phyloP scores from a whole-genome alignment of 2,329 filamentous ascomycete species.

The Leptographium flavum region DNA sequence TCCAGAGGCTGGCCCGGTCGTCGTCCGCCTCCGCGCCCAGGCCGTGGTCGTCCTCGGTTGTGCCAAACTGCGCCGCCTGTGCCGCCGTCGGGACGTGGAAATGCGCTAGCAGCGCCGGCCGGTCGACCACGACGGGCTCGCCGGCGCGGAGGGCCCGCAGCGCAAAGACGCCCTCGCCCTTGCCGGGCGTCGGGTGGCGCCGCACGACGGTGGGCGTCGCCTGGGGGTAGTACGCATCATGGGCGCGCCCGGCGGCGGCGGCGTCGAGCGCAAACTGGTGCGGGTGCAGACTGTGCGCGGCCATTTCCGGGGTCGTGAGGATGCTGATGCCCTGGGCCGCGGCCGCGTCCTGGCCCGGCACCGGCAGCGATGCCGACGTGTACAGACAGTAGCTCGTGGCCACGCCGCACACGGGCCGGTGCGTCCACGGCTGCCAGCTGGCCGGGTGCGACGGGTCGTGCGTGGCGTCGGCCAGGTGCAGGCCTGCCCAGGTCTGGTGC shows the following conservation, averaged over 20 bases:
- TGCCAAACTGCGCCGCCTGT: background rate
- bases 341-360: background rate
- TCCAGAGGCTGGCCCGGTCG: constrained; percentile 3
- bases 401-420: constrained; percentile 13
- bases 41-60: constrained; percentile 5
- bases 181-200: constrained; percentile 7
- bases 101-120: constrained; percentile 16
- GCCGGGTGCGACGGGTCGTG: background rate
- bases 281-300: constrained; percentile 12
- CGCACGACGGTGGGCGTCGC: background rate
- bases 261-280: no score
- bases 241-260: background rate
- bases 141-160: constrained; percentile 16
- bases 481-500: background rate
- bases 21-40: constrained; percentile 3
- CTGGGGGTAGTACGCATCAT: background rate
- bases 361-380: constrained; percentile 11
- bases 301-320: constrained; percentile 19
- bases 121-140: constrained; percentile 18
- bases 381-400: constrained; percentile 14
- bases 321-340: constrained; percentile 10
- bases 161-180: constrained; percentile 19
- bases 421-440: constrained; percentile 15
- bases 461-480: background rate
- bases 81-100: background rate